These are phyloP conservation scores for Backusella liffmaniae DNA, from an alignment of 192 early-diverging fungal species.

Conservation along the genomic window DNA sequence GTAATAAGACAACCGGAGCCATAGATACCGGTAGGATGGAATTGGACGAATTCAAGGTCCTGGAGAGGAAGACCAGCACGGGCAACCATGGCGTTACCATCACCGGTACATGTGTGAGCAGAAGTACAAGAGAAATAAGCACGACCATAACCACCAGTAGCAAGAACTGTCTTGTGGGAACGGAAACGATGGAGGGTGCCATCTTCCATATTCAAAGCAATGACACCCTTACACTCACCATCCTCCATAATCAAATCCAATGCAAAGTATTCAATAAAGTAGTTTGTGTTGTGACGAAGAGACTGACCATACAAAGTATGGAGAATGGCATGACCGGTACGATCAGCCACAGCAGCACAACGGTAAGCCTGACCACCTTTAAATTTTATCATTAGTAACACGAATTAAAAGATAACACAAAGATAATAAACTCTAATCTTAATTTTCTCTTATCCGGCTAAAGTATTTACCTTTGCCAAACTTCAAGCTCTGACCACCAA, in stretches of 20 bases:
- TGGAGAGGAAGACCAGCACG: conserved; percentile 95
- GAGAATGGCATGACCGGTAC: conserved; percentile 96
- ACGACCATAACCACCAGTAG: conserved; percentile 98
- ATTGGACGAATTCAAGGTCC: conserved; percentile 99
- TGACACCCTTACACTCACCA: conserved; percentile 93
- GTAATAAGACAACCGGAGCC: conserved; percentile 98
- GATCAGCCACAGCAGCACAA: conserved; percentile 97
- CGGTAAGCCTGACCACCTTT: conserved; percentile 91
- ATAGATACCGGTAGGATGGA: conserved; percentile 99
- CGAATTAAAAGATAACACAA: neutral
- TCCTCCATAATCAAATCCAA: conserved; percentile 99
- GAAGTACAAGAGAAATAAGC: conserved; percentile 98
- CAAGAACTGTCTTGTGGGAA: conserved; percentile 97
- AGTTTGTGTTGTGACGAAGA: conserved; percentile 92
- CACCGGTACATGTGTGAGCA: conserved; percentile 98
- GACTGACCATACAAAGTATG: conserved; percentile 99
- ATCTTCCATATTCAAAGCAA: conserved; percentile 98
- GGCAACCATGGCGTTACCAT: conserved; percentile 99
- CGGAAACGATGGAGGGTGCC: conserved; percentile 97
- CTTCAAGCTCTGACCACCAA: conserved; percentile 95
- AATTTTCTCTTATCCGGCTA: neutral
- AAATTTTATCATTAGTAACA: neutral
- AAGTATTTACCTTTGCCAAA: conserved; percentile 77
- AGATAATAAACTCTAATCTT: neutral
- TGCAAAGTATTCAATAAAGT: conserved; percentile 99